Percentiles rank a stretch among this genome's conserved stretches.
Conservation (phyloP, 2,329 filamentous ascomycete genomes). For the Sodiomyces alkalinus region DNA sequence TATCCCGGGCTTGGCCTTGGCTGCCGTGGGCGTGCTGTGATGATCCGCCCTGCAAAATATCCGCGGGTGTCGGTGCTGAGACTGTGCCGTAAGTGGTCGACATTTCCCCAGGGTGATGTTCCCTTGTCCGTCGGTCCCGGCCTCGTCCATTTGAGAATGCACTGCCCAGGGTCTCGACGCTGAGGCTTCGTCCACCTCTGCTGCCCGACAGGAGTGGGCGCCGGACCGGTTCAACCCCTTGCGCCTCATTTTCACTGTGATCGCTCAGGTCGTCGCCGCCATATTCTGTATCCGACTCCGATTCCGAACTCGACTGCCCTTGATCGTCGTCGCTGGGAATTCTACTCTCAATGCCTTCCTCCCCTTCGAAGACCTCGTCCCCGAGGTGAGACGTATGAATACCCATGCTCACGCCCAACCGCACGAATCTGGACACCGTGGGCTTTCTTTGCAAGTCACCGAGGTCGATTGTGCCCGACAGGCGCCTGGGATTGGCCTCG, state of each 20-base stretch:
- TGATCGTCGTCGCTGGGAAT: slow-evolving; percentile 25
- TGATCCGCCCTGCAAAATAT: too few species aligned
- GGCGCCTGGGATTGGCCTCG: slow-evolving; percentile 15
- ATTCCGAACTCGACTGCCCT: slow-evolving; percentile 13
- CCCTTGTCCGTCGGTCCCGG: neutral
- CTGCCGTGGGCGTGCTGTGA: too few species aligned
- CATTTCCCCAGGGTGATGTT: neutral
- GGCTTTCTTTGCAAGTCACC: slow-evolving; percentile 46
- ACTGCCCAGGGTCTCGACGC: slow-evolving; percentile 5
- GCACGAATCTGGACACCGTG: slow-evolving; percentile 32
- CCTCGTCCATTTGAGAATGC: slow-evolving; percentile 6
- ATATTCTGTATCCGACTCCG: slow-evolving; percentile 17
- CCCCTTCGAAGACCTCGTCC: slow-evolving; percentile 39
- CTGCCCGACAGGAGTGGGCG: slow-evolving; percentile 7
- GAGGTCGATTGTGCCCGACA: slow-evolving; percentile 41
- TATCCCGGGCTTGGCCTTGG: too few species aligned
- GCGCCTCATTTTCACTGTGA: slow-evolving; percentile 10
- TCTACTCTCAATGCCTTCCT: slow-evolving; percentile 19
- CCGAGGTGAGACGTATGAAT: slow-evolving; percentile 64
- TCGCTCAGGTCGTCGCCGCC: slow-evolving; percentile 16
- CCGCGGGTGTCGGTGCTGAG: neutral
- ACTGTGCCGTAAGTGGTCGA: slow-evolving; percentile 11
- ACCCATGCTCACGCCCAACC: slow-evolving; percentile 51
- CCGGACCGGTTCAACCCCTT: slow-evolving; percentile 8
- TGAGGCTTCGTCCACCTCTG: slow-evolving; percentile 6